These are phyloP conservation scores for Malus orientalis DNA, from an alignment of 306 rosid species.

Conservation along the genomic window DNA sequence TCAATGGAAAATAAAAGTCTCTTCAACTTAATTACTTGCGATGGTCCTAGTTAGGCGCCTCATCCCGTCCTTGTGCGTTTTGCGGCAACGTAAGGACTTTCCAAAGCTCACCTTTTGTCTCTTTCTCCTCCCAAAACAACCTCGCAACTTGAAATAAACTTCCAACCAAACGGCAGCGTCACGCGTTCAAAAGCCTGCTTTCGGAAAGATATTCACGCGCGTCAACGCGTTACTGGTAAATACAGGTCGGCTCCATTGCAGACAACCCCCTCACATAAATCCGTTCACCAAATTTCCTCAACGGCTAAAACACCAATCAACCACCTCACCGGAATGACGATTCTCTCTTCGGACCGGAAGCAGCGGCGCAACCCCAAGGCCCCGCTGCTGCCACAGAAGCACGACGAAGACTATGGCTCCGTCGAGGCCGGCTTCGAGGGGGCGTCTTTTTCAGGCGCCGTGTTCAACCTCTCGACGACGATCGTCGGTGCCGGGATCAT, in stretches of 20 bases:
- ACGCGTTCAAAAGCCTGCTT: too few species aligned
- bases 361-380: conserved; percentile 37
- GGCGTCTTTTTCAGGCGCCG: conserved; percentile 56
- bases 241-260: conserved; percentile 14
- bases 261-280: not conserved
- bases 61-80: not conserved
- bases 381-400: conserved; percentile 21
- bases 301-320: not conserved
- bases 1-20: not conserved
- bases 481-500: conserved; percentile 70
- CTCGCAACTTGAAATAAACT: not conserved
- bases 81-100: not conserved
- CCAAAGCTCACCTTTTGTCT: not conserved
- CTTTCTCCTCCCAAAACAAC: not conserved
- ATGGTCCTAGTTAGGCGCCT: not conserved
- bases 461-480: conserved; percentile 64
- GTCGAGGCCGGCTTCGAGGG: conserved; percentile 25
- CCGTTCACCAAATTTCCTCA: not conserved
- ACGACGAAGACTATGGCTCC: conserved; percentile 15
- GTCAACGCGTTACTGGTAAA: conserved; percentile 6
- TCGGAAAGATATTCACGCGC: not conserved
- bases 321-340: conserved; percentile 2
- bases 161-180: not conserved
- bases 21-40: not conserved
- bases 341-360: conserved; percentile 31